These are phyloP conservation scores for Ascoidea tarda DNA, from an alignment of 805 yeast genomes.

Conservation along the genomic window DNA sequence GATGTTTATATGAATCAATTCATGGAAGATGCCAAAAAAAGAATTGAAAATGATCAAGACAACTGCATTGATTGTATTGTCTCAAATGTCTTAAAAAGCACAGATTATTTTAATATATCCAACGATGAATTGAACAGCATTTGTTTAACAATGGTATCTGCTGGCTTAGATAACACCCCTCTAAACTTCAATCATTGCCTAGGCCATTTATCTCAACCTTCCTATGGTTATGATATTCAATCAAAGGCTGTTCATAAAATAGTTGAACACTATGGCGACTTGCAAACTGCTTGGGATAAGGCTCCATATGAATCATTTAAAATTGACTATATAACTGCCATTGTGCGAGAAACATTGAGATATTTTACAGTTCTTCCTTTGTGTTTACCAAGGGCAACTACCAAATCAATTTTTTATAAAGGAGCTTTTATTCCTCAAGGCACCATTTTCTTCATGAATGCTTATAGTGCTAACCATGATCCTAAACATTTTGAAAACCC, in stretches of 20 bases:
- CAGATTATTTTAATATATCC: conserved; percentile 13
- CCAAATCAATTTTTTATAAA: conserved; percentile 30
- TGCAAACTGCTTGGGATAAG: conserved; percentile 21
- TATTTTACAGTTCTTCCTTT: conserved; percentile 54
- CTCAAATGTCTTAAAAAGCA: conserved; percentile 11
- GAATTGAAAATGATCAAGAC: conserved; percentile 16
- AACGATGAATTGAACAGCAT: conserved; percentile 37
- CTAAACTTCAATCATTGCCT: conserved; percentile 45
- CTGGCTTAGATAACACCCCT: conserved; percentile 65
- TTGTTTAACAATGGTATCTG: conserved; percentile 66
- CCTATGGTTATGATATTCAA: conserved; percentile 25
- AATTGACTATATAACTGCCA: conserved; percentile 39
- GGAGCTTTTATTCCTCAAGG: conserved; percentile 34
- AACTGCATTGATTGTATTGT: conserved; percentile 18
- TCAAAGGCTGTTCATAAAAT: conserved; percentile 28
- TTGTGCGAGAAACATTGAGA: conserved; percentile 49
- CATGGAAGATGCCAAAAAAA: conserved; percentile 14
- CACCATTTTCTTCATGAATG: conserved; percentile 48
- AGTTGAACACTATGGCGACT: conserved; percentile 18
- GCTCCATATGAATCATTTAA: conserved; percentile 16
- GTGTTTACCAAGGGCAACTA: conserved; percentile 47
- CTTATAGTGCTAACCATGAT: conserved; percentile 63
- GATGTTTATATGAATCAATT: conserved; percentile 33
- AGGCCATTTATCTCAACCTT: conserved; percentile 39
- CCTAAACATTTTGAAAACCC: conserved; percentile 26